A percentile compares a stretch with the other conserved stretches of the same genome.
Conservation (phyloP, 768 basidiomycete species). For the Boletus huronensis region DNA sequence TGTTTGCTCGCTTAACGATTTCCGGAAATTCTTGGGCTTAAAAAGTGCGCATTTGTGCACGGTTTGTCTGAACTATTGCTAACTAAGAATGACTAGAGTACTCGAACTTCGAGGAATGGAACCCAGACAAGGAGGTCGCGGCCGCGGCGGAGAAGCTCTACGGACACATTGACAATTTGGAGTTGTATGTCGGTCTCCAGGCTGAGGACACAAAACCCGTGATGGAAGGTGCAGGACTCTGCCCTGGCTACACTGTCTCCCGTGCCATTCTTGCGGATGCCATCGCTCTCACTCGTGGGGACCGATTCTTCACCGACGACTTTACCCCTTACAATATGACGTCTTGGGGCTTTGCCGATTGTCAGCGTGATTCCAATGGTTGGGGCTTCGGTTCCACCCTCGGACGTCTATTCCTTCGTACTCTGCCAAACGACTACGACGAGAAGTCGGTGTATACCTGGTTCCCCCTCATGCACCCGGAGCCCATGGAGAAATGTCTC, state of each 20-base stretch:
- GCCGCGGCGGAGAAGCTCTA: constrained; percentile 75
- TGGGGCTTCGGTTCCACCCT: constrained; percentile 71
- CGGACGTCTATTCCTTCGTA: constrained; percentile 70
- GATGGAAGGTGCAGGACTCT: constrained; percentile 77
- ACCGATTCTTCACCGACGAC: constrained; percentile 79
- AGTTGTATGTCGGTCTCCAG: constrained; percentile 78
- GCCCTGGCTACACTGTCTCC: constrained; percentile 82
- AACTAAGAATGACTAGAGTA: constrained; percentile 45
- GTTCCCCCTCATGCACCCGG: constrained; percentile 86
- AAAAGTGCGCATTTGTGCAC: constrained; percentile 47
- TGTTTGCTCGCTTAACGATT: constrained; percentile 80
- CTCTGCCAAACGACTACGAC: constrained; percentile 64
- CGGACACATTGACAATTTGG: constrained; percentile 69
- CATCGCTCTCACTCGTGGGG: constrained; percentile 81
- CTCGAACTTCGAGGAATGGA: constrained; percentile 76
- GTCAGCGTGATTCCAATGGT: constrained; percentile 66
- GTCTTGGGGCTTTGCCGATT: constrained; percentile 81
- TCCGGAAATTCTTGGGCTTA: constrained; percentile 75
- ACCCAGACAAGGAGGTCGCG: constrained; percentile 64
- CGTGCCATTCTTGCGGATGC: constrained; percentile 85
- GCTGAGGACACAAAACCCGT: constrained; percentile 75
- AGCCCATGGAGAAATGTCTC: constrained; percentile 58
- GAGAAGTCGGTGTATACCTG: constrained; percentile 74
- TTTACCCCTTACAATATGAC: constrained; percentile 80
- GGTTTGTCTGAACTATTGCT: background rate